Conservation (phyloP, 176 grass and related monocot species). For the Lolium perenne region DNA sequence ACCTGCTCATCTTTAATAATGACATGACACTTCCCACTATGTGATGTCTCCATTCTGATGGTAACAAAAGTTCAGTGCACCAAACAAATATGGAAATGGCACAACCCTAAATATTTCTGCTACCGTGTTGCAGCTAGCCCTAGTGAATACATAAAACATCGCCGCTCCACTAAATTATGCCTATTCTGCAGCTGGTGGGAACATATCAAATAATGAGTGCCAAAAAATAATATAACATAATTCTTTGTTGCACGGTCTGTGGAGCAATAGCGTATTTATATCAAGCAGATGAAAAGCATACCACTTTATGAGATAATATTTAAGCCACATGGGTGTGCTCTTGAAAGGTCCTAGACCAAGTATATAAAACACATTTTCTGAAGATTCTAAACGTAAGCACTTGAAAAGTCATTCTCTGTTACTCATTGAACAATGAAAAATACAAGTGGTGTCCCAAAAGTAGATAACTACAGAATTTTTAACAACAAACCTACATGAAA, state of each 20-base stretch:
- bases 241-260: background rate
- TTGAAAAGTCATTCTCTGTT: conserved; percentile 15
- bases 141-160: conserved; percentile 20
- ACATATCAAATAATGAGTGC: conserved; percentile 42
- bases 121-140: conserved; percentile 15
- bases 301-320: conserved; percentile 35
- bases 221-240: conserved; percentile 14
- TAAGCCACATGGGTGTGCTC: conserved; percentile 32
- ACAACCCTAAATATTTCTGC: conserved; percentile 14
- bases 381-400: conserved; percentile 49
- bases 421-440: conserved; percentile 18
- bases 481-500: background rate
- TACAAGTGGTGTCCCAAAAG: conserved; percentile 17
- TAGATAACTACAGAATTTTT: background rate
- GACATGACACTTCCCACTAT: conserved; percentile 33
- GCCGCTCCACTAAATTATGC: conserved; percentile 27
- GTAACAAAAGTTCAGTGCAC: conserved; percentile 25
- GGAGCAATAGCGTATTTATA: background rate
- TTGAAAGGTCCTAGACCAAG: conserved; percentile 33
- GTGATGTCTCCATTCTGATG: conserved; percentile 37
- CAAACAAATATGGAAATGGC: conserved; percentile 9
- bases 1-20: conserved; percentile 7
- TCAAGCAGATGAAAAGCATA: conserved; percentile 24
- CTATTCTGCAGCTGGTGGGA: conserved; percentile 34
- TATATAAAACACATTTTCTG: conserved; percentile 36